Evolutionary conservation across 805 yeast species (phyloP).

Genomic region (Zygosaccharomyces rouxii): DNA sequence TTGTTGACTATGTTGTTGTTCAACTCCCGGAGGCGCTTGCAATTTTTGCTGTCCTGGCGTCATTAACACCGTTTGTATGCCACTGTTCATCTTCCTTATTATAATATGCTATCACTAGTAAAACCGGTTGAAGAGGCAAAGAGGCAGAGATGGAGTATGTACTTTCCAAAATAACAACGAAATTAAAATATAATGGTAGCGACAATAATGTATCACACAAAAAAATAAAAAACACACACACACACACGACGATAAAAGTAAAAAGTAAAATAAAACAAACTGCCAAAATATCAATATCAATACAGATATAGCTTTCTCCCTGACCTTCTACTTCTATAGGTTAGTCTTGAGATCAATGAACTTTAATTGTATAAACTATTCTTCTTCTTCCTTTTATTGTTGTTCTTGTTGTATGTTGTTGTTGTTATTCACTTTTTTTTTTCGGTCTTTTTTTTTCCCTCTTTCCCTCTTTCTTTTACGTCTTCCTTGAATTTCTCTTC

Average conservation of each 20-base stretch:
- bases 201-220: not conserved
- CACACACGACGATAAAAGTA: too few species aligned
- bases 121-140: too few species aligned
- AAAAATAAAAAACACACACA: not conserved
- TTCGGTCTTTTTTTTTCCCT: slow-evolving; percentile 6
- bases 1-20: slow-evolving; percentile 13
- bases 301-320: not conserved
- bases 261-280: not conserved
- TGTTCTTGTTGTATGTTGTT: not conserved
- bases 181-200: not conserved
- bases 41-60: slow-evolving; percentile 14
- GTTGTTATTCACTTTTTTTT: slow-evolving; percentile 7
- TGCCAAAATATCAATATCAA: not conserved
- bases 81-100: slow-evolving; percentile 5
- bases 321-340: not conserved
- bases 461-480: not conserved
- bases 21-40: slow-evolving; percentile 10
- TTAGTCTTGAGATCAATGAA: not conserved
- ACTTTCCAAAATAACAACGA: not conserved
- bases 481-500: not conserved
- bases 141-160: not conserved
- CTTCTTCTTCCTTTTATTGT: not conserved
- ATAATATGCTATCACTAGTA: too few species aligned
- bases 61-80: slow-evolving; percentile 14
- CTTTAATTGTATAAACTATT: not conserved